Base-by-base conservation (phyloP, 2,329 filamentous ascomycete species). In the Diaporthe nobilis region DNA sequence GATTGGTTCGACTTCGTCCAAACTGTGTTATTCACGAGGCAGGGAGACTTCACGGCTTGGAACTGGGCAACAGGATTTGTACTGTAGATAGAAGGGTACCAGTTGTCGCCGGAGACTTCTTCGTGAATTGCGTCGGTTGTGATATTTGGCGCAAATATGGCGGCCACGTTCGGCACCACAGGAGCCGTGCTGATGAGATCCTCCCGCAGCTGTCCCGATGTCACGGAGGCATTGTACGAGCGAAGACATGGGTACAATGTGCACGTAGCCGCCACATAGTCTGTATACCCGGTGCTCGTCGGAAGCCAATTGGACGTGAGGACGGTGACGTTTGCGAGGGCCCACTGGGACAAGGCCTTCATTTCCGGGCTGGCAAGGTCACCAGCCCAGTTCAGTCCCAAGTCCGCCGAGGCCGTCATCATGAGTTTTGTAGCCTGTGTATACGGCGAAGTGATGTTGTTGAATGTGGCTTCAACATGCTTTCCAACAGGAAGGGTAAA, bases 111-210 rank as follows among this genome's bases (percentile, higher is more conserved):
- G n/a, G n/a, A n/a, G n/a, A n/a, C n/a, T n/a, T n/a, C n/a, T n/a
- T n/a, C n/a, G n/a, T n/a, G n/a, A n/a, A n/a, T n/a, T n/a, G 17
- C 34, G 0, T 42, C 57, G 4, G 10, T 42, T 25, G 34, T 44
- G 9, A 25, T 44, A 1, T 25, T 25, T 13, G 31, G 1, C 0
- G 2, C 10, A 42, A 28, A 44, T 0, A 3, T 0, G 22, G 6
- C 10, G 44, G 28, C 39, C 1, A 67, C 8, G 6, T 65, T 9
- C 9, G 28, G 42, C 9, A 13, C 39, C 17, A 9, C 60, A 5
- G 60, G 60, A 47, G 2, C 15, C 15, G 60, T 47, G 60, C 25
- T 28, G 8, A 65, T 1, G 13, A 68, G 31, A 25, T 28, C 44
- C 8, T 68, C 47, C 0, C 13, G 4, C 0, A 53, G 47, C 12